A percentile compares a stretch with the other conserved stretches of the same genome.
Conservation (phyloP, 1,284 basidiomycete genomes). For the Ganoderma lingzhi region DNA sequence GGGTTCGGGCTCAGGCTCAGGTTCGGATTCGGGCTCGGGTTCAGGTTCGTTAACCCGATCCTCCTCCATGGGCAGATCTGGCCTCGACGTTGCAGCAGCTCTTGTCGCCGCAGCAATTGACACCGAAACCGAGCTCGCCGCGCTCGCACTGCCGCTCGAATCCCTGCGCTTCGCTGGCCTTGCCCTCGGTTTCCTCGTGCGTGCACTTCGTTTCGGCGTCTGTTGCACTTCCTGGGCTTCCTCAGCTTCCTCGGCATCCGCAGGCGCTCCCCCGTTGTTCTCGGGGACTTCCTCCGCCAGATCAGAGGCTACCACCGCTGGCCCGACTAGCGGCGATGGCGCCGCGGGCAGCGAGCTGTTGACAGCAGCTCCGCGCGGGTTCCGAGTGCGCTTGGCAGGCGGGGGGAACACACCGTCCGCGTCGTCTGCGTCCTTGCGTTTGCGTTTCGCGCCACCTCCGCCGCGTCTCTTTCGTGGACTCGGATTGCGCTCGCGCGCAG, state of each 20-base stretch:
- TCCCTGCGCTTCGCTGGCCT: conserved; percentile 35
- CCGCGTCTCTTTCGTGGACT: conserved; percentile 46
- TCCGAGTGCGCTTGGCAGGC: conserved; percentile 72
- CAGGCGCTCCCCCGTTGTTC: conserved; percentile 32
- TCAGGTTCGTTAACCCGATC: conserved; percentile 9
- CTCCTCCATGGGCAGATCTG: conserved; percentile 7
- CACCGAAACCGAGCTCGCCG: conserved; percentile 42
- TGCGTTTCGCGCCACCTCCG: conserved; percentile 57
- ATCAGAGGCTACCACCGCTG: conserved; percentile 35
- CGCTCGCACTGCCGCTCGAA: conserved; percentile 44
- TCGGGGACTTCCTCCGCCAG: conserved; percentile 33
- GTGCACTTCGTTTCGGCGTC: conserved; percentile 40
- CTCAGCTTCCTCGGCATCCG: conserved; percentile 33
- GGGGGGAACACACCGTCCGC: conserved; percentile 74
- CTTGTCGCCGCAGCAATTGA: conserved; percentile 38
- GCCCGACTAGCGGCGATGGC: conserved; percentile 40
- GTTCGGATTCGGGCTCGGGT: neutral
- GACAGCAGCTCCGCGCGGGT: conserved; percentile 49
- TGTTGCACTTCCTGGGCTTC: conserved; percentile 24
- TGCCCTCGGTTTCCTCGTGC: conserved; percentile 38
- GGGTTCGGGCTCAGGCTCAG: neutral
- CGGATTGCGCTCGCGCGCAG: conserved; percentile 32
- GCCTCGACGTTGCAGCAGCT: conserved; percentile 16
- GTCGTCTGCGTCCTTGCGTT: conserved; percentile 67
- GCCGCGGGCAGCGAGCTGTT: conserved; percentile 33